Evolutionary conservation across 2,329 filamentous ascomycete species (phyloP), one percentile per base, ranked within the genome.

Genomic region (Claviceps maximensis): DNA sequence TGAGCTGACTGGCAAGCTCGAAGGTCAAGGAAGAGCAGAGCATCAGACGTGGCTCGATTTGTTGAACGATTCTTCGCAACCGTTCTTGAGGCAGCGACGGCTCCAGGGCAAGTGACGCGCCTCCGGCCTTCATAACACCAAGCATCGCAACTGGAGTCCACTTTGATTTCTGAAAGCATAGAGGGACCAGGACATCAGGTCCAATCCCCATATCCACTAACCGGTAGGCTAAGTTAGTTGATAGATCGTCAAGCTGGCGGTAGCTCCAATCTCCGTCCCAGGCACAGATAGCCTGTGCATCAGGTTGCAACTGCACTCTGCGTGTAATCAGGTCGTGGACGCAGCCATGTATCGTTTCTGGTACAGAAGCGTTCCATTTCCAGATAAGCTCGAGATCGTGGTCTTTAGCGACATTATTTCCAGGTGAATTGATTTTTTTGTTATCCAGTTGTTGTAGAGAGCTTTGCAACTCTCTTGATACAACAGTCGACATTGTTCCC

Each of bases 201-300:
- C 46, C 48, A 12, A 53, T 38, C 2, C 53, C 56, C 6, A 31
- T 44, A 13, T n/a, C 27, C 17, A 45, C 29, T 6, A 58, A 51
- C 12, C 50, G 50, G 9, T 56, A 2, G 56, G 49, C 5, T 21
- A 41, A 0, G 62, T 7, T 44, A 5, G 49, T 45, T 2, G 54
- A 46, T 25, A 56, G 40, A 4, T n/a, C 23, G 31, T 57, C 44
- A 2, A 73, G 60, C 19, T 73, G 36, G 56, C 65, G 55, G 51
- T 69, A 23, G 66, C 60, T 52, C 69, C 69, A 56, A 67, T 68
- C 61, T 71, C 77, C 51, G 74, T 74, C 61, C 55, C 57, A 58
- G 17, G 57, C 50, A n/a, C 42, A 50, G 1, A 57, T 27, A 5
- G 55, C 55, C 15, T 52, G 55, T 4, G 50, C 50, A 8, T 52